phyloP scores from a whole-genome alignment of 2,329 filamentous ascomycete genomes.

The Botryotinia globosa region DNA sequence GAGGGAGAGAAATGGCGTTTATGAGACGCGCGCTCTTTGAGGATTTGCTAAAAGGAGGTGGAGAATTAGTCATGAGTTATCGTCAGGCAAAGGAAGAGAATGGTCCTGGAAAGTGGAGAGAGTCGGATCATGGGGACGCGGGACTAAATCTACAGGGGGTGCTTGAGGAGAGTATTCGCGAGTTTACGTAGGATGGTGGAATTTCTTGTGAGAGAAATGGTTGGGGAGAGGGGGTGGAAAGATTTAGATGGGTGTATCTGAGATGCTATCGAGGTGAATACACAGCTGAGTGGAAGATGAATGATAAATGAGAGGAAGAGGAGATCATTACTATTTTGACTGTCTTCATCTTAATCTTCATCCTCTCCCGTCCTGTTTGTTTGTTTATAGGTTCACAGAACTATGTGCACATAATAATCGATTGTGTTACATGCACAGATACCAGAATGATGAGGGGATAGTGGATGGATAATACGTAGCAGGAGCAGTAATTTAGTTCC shows the following conservation, averaged over 20 bases:
- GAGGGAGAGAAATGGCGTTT: constrained; percentile 43
- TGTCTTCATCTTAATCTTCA: not conserved
- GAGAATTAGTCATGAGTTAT: constrained; percentile 36
- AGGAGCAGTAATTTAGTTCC: not conserved
- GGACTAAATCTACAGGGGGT: not conserved
- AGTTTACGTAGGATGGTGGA: not conserved
- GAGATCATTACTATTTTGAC: not conserved
- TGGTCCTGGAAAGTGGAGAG: not conserved
- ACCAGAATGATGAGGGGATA: not conserved
- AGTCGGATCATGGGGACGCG: not conserved
- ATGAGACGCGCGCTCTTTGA: constrained; percentile 45
- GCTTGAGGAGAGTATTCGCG: not conserved
- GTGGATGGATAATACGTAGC: not conserved
- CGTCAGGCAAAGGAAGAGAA: constrained; percentile 22
- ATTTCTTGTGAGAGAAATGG: too few relatives aligned
- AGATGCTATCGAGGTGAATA: not conserved
- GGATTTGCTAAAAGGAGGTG: constrained; percentile 50
- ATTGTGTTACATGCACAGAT: not conserved
- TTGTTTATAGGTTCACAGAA: not conserved
- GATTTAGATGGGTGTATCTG: not conserved
- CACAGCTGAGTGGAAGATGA: not conserved
- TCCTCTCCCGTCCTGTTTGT: not conserved
- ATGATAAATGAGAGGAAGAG: not conserved
- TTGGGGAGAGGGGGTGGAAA: too few relatives aligned
- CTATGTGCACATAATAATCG: not conserved